Conservation (phyloP, 192 early-diverging fungal genomes). For the Backusella mclennaniae region DNA sequence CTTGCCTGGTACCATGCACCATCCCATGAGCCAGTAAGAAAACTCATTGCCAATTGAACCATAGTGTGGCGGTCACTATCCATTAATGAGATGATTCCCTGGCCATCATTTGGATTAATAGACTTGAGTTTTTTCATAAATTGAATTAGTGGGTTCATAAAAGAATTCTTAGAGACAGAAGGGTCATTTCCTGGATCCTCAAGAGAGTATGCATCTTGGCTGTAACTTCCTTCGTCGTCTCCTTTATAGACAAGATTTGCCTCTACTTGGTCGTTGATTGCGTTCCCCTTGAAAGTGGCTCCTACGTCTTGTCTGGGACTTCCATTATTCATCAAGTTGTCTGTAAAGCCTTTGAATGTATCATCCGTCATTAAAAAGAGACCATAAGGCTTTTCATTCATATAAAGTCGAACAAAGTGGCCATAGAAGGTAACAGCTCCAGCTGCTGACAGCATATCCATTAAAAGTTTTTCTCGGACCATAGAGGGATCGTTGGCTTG, state of each 20-base stretch:
- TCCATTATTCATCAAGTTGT: conserved; percentile 5
- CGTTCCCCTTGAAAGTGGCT: conserved; percentile 22
- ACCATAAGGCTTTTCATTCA: conserved; percentile 43
- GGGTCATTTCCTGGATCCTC: conserved; percentile 14
- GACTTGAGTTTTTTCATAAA: conserved; percentile 1
- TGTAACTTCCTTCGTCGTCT: conserved; percentile 8
- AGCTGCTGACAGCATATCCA: conserved; percentile 38
- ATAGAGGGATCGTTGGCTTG: conserved; percentile 41
- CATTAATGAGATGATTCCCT: conserved; percentile 3
- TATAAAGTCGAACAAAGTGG: conserved; percentile 40
- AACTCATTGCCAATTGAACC: conserved; percentile 39
- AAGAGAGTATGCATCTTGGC: conserved; percentile 19
- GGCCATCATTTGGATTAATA: background rate
- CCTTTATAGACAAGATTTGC: conserved; percentile 24
- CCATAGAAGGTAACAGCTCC: conserved; percentile 41
- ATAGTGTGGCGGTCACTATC: conserved; percentile 18
- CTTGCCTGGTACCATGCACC: conserved; percentile 40
- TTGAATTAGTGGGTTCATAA: conserved; percentile 13
- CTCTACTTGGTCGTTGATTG: background rate
- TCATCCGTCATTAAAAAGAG: conserved; percentile 46
- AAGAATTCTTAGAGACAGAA: background rate
- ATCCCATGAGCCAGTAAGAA: conserved; percentile 39
- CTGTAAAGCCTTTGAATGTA: background rate
- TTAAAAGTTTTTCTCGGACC: conserved; percentile 38
- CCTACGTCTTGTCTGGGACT: background rate